Base-by-base conservation (phyloP, 2,329 filamentous ascomycete species). In the Rhytidhysteron rufulum region DNA sequence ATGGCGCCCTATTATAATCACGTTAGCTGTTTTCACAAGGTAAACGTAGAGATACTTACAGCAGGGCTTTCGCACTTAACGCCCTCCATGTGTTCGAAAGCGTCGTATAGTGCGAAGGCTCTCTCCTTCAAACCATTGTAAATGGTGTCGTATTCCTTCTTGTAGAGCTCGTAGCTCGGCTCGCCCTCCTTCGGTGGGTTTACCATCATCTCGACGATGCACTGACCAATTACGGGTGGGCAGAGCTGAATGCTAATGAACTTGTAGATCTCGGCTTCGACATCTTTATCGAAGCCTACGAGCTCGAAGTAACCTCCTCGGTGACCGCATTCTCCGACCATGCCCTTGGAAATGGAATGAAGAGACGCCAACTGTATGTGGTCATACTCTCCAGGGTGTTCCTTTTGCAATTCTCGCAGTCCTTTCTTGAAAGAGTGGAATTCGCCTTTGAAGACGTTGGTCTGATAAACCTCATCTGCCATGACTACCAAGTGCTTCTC, bases 401-500 rank as follows among this genome's bases (percentile, higher is more conserved):
- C 65, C 65, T 84, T 75, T 67, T 97, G 91, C 57, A 97, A 72
- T 54, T 85, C 77, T 48, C 90, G 81, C 37, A 98, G 79, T 30
- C 85, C 82, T 56, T 86, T 82, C 74, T 97, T 97, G 83, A 98
- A 97, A 59, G 87, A 94, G 71, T 87, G 82, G 75, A 98, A 98
- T 65, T 91, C 78, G 66, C 93, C 93, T 47, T 86, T 74, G 71
- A 98, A 98, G 55, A 98, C 86, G 68, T 98, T 98, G 62, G 93
- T 97, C 72, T 98, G 93, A 79, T 98, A 98, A 27, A 98, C 93
- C 69, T 98, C 93, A 61, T 98, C 93, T 38, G 93, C 93, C 58
- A 98, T 80, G 50, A 97, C 75, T 41, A 97, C 89, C 19, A 98
- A 78, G 54, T 84, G 81, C 74, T 96, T 82, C 65, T 90, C 77